phyloP scores from a whole-genome alignment of 805 yeast species.

The Cyberlindnera nakhonratchasimensis region DNA sequence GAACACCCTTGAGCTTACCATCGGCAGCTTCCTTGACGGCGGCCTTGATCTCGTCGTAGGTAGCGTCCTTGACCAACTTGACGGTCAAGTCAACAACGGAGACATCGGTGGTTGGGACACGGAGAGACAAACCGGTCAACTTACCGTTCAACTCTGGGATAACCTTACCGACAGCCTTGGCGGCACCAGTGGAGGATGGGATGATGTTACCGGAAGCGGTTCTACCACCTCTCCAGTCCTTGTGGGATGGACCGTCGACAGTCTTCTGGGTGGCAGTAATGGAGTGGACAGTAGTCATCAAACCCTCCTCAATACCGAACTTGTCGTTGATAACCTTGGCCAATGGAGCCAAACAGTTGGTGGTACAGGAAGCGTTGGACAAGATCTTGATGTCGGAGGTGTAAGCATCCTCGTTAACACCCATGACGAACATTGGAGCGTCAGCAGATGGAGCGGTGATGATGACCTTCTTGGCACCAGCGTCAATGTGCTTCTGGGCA shows the following conservation, averaged over 20 bases:
- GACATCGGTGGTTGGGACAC: slow-evolving; percentile 92
- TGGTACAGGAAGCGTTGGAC: slow-evolving; percentile 94
- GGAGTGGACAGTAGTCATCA: slow-evolving; percentile 96
- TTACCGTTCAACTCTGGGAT: slow-evolving; percentile 88
- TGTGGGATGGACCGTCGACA: slow-evolving; percentile 95
- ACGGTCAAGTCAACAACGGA: slow-evolving; percentile 92
- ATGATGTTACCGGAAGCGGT: slow-evolving; percentile 94
- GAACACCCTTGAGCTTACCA: slow-evolving; percentile 73
- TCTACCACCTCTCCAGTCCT: slow-evolving; percentile 99
- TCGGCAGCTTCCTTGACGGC: slow-evolving; percentile 74
- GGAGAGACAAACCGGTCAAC: slow-evolving; percentile 90
- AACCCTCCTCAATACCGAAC: slow-evolving; percentile 86
- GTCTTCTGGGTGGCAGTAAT: slow-evolving; percentile 96
- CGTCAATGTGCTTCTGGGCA: slow-evolving; percentile 80
- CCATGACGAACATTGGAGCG: slow-evolving; percentile 93
- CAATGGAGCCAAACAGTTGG: slow-evolving; percentile 93
- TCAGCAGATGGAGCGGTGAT: slow-evolving; percentile 93
- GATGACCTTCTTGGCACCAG: slow-evolving; percentile 93
- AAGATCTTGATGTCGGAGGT: slow-evolving; percentile 70
- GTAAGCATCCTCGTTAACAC: slow-evolving; percentile 83
- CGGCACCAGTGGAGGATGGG: slow-evolving; percentile 96
- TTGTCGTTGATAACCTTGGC: slow-evolving; percentile 85
- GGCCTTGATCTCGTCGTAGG: slow-evolving; percentile 79
- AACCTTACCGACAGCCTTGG: slow-evolving; percentile 96
- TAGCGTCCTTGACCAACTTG: slow-evolving; percentile 69